These are phyloP conservation scores for Brassica napus DNA, from an alignment of 345 rosid species.

Conservation along the genomic window DNA sequence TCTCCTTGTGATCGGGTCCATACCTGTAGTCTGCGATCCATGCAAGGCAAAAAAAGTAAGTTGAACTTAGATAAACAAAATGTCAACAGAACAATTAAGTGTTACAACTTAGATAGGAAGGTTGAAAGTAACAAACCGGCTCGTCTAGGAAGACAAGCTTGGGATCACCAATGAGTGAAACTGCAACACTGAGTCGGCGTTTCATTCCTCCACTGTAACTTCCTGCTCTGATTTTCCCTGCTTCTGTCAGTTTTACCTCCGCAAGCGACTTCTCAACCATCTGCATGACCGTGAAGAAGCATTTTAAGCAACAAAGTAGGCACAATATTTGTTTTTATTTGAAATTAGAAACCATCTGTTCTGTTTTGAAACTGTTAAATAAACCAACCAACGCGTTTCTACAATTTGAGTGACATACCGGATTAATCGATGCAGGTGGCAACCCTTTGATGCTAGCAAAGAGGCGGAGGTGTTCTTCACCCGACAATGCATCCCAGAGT, in stretches of 20 bases:
- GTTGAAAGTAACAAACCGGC: conserved; percentile 52
- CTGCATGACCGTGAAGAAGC: conserved; percentile 36
- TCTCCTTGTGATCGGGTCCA: conserved; percentile 94
- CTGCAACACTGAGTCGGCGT: conserved; percentile 92
- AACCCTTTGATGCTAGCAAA: conserved; percentile 85
- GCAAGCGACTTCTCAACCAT: conserved; percentile 66
- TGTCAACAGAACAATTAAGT: background rate
- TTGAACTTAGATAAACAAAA: background rate
- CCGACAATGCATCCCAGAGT: conserved; percentile 86
- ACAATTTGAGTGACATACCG: conserved; percentile 47
- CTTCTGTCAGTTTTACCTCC: conserved; percentile 69
- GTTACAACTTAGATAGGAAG: background rate
- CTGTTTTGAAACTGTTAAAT: background rate
- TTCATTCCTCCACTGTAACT: conserved; percentile 98
- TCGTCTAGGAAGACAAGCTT: conserved; percentile 86
- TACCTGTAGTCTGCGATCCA: conserved; percentile 74
- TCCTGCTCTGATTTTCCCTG: conserved; percentile 73
- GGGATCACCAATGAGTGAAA: conserved; percentile 82
- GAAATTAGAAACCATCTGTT: background rate
- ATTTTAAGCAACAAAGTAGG: background rate
- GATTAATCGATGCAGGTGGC: conserved; percentile 55
- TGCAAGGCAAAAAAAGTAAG: conserved; percentile 1
- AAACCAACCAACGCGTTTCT: conserved; percentile 1
- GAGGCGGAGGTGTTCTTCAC: conserved; percentile 82
- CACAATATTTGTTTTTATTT: too few relatives aligned